phyloP scores from a whole-genome alignment of 2,329 filamentous ascomycete genomes.

The Claviceps fusiformis region DNA sequence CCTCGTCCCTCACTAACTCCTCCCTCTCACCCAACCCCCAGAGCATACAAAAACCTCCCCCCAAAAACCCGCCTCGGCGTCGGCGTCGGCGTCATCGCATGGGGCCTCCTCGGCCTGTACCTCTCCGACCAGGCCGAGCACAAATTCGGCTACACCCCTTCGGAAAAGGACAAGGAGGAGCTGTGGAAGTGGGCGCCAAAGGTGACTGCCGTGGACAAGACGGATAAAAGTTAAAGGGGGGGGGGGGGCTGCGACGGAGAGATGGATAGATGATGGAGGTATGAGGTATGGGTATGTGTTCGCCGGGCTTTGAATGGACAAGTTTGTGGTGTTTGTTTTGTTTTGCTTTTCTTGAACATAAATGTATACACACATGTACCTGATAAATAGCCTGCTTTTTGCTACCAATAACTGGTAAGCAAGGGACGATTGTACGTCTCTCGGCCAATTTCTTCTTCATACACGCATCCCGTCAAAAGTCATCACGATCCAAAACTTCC shows the following conservation, averaged over 20 bases:
- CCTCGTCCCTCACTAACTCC: no score
- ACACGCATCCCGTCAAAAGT: not conserved
- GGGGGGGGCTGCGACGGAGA: no score
- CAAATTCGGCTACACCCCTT: slow-evolving; percentile 57
- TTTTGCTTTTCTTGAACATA: no score
- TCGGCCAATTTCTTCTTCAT: no score
- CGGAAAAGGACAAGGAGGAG: slow-evolving; percentile 57
- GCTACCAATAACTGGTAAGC: no score
- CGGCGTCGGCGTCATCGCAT: slow-evolving; percentile 62
- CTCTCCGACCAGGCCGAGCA: slow-evolving; percentile 60
- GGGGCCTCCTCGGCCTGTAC: slow-evolving; percentile 62
- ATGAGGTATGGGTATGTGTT: no score
- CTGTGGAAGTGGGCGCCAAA: slow-evolving; percentile 48
- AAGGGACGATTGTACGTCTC: no score
- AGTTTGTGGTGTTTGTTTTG: no score
- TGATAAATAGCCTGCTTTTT: no score
- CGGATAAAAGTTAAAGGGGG: not conserved
- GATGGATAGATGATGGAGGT: no score
- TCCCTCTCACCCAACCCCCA: slow-evolving; percentile 15
- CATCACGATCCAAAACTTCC: not conserved
- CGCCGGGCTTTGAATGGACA: no score
- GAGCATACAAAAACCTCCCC: slow-evolving; percentile 58
- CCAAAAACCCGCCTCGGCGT: slow-evolving; percentile 57
- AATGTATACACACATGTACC: no score
- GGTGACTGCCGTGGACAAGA: slow-evolving; percentile 43